These are phyloP conservation scores for Candida chauliodis DNA, from an alignment of 805 yeast species.

Conservation along the genomic window DNA sequence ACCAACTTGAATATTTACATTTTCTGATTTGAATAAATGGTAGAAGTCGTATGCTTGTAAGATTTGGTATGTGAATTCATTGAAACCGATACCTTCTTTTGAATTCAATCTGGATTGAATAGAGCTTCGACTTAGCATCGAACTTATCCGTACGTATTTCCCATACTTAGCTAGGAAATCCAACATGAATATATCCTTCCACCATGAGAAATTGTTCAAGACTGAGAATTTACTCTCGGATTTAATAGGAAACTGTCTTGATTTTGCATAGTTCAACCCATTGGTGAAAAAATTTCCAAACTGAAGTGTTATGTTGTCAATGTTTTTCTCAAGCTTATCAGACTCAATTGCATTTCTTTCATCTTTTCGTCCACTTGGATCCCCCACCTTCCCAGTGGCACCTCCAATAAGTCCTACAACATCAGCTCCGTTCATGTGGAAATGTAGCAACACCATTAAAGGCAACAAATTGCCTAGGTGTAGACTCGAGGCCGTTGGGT, in stretches of 20 bases:
- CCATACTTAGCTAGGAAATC: constrained; percentile 79
- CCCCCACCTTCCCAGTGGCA: constrained; percentile 95
- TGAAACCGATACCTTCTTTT: constrained; percentile 80
- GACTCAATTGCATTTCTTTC: constrained; percentile 65
- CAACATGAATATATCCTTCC: constrained; percentile 72
- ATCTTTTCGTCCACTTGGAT: constrained; percentile 86
- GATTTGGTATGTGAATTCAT: constrained; percentile 90
- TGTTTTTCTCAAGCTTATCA: constrained; percentile 51
- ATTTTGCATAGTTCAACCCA: constrained; percentile 60
- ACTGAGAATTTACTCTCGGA: constrained; percentile 37
- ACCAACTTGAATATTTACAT: constrained; percentile 78
- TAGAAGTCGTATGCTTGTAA: constrained; percentile 93
- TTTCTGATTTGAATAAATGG: constrained; percentile 59
- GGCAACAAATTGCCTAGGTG: constrained; percentile 93
- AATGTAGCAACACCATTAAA: constrained; percentile 77
- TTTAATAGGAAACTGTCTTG: constrained; percentile 37
- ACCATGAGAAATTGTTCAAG: constrained; percentile 79
- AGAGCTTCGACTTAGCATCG: constrained; percentile 88
- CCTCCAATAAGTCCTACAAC: constrained; percentile 87
- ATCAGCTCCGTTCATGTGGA: constrained; percentile 78
- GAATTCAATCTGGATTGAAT: constrained; percentile 69
- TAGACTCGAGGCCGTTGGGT: constrained; percentile 86
- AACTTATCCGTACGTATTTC: constrained; percentile 69
- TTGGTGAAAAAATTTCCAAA: constrained; percentile 55
- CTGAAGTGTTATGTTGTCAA: constrained; percentile 57